Evolutionary conservation across 495 filamentous ascomycete species (phyloP).

Genomic region (Usnea hakonensis): DNA sequence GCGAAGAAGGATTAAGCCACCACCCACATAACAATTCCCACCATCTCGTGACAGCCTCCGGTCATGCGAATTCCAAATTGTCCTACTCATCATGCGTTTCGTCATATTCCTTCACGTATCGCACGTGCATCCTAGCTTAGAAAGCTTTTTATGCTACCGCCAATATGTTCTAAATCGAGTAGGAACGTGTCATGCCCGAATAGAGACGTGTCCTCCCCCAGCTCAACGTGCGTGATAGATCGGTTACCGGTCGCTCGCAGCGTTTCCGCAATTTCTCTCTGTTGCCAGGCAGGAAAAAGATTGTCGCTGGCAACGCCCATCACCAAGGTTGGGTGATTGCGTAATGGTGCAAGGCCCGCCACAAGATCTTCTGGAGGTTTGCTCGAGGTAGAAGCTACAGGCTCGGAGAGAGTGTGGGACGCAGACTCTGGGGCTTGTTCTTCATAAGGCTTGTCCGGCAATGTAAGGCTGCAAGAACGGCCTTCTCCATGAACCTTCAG

Average conservation of each 20-base stretch:
- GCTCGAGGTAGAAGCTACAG: slow-evolving; percentile 16
- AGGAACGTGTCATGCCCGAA: slow-evolving; percentile 98
- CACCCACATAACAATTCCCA: too few species aligned
- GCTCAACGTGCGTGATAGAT: slow-evolving; percentile 75
- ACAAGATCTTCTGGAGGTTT: slow-evolving; percentile 70
- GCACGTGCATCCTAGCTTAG: slow-evolving; percentile 39
- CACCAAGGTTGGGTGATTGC: slow-evolving; percentile 71
- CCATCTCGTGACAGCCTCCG: too few species aligned
- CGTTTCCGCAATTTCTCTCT: slow-evolving; percentile 86
- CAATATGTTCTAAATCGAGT: slow-evolving; percentile 85
- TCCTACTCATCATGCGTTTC: neutral
- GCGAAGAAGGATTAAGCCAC: too few species aligned
- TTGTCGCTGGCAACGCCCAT: slow-evolving; percentile 96
- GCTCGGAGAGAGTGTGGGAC: slow-evolving; percentile 20
- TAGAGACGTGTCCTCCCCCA: slow-evolving; percentile 83
- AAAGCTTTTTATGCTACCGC: slow-evolving; percentile 72
- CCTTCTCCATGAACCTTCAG: slow-evolving; percentile 28
- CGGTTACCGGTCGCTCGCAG: slow-evolving; percentile 67
- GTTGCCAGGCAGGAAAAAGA: slow-evolving; percentile 96
- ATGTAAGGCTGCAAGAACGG: slow-evolving; percentile 66
- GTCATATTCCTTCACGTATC: neutral
- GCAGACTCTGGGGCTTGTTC: slow-evolving; percentile 53
- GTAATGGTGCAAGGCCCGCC: slow-evolving; percentile 59
- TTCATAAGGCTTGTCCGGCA: slow-evolving; percentile 78
- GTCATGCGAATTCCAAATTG: neutral